These are phyloP conservation scores for Pseudogymnoascus sp. DNA, from an alignment of 2,329 filamentous ascomycete species.

Conservation along the genomic window DNA sequence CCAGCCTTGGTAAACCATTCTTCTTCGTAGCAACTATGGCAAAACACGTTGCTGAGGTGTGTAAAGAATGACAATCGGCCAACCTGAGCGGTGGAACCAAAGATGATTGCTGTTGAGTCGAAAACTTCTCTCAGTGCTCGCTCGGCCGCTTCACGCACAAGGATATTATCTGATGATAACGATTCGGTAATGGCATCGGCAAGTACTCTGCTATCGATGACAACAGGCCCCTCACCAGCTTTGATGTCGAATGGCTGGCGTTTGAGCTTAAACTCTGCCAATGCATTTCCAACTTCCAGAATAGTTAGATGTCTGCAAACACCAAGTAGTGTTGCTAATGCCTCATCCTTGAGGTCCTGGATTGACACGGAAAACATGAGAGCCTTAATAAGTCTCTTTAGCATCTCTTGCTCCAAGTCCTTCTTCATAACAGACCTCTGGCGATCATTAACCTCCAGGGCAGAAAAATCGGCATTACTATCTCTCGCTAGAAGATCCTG, in stretches of 20 bases:
- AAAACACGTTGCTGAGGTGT: slow-evolving; percentile 75
- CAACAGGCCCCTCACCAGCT: slow-evolving; percentile 78
- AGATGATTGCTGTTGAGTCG: slow-evolving; percentile 67
- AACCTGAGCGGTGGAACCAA: slow-evolving; percentile 66
- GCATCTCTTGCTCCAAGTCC: slow-evolving; percentile 68
- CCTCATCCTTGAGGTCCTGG: slow-evolving; percentile 70
- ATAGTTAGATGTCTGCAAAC: slow-evolving; percentile 86
- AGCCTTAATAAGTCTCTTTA: slow-evolving; percentile 85
- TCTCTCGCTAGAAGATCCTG: slow-evolving; percentile 74
- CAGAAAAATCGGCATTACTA: slow-evolving; percentile 60
- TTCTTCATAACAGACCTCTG: slow-evolving; percentile 83
- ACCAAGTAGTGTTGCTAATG: slow-evolving; percentile 67
- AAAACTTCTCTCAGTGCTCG: slow-evolving; percentile 71
- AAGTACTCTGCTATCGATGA: slow-evolving; percentile 78
- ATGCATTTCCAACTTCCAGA: slow-evolving; percentile 78
- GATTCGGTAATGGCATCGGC: slow-evolving; percentile 87
- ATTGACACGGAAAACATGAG: slow-evolving; percentile 79
- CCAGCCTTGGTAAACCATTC: slow-evolving; percentile 99
- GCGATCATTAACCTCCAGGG: slow-evolving; percentile 69
- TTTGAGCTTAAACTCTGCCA: slow-evolving; percentile 71
- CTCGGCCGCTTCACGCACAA: slow-evolving; percentile 77
- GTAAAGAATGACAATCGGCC: slow-evolving; percentile 77
- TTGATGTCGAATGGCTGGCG: slow-evolving; percentile 75
- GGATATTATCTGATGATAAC: slow-evolving; percentile 73
- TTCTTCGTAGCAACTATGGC: slow-evolving; percentile 92